A percentile compares a stretch with the other conserved stretches of the same genome.
These are phyloP conservation scores for Leccinum fibrillosum DNA, from an alignment of 768 basidiomycete species.

Conservation along the genomic window DNA sequence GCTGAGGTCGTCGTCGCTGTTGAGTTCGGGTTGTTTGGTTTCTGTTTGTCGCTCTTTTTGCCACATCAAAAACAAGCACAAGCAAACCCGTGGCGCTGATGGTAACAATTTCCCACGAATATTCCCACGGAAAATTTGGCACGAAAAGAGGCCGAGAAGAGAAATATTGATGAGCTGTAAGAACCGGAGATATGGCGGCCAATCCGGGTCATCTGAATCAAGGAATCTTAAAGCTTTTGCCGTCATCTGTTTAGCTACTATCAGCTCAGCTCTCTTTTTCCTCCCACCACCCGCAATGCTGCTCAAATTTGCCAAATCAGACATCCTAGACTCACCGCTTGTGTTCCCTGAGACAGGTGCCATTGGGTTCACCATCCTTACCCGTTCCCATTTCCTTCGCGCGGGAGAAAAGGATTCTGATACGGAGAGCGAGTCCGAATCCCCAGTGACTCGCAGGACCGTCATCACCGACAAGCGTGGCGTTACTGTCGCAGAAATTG, in stretches of 20 bases:
- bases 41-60: constrained; percentile 25
- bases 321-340: constrained; percentile 56
- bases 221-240: neutral
- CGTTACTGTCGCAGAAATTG: constrained; percentile 42
- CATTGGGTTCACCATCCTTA: constrained; percentile 48
- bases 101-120: neutral
- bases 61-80: constrained; percentile 30
- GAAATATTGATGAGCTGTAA: neutral
- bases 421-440: constrained; percentile 27
- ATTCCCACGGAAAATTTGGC: constrained; percentile 9
- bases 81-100: constrained; percentile 19
- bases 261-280: neutral
- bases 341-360: constrained; percentile 51
- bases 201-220: neutral
- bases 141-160: neutral
- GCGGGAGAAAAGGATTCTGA: constrained; percentile 27
- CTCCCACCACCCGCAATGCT: constrained; percentile 38
- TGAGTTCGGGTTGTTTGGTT: constrained; percentile 28
- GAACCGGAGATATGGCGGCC: neutral
- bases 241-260: neutral
- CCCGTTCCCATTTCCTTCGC: constrained; percentile 33
- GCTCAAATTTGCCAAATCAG: constrained; percentile 54
- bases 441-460: constrained; percentile 37
- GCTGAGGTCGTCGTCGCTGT: constrained; percentile 30
- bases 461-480: constrained; percentile 42